These are phyloP conservation scores for Sordariomycetes sp. DNA, from an alignment of 2,329 filamentous ascomycete species.

Conservation along the genomic window DNA sequence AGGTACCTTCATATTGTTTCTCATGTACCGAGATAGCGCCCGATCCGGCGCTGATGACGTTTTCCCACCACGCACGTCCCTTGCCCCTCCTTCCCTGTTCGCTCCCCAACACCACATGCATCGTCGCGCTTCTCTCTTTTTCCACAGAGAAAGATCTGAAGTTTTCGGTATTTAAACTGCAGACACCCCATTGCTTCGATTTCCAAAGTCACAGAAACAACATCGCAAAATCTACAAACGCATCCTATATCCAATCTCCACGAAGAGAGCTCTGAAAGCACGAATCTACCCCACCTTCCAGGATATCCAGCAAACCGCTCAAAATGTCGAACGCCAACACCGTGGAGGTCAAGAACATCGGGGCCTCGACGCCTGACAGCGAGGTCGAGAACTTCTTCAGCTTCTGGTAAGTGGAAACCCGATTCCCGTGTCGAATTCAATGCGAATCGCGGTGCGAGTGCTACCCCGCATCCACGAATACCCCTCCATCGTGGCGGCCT, in stretches of 20 bases:
- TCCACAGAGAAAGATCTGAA: not conserved
- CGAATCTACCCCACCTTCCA: not conserved
- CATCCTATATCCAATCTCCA: not conserved
- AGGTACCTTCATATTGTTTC: not conserved
- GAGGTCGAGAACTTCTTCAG: slow-evolving; percentile 96
- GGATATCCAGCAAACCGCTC: slow-evolving; percentile 5
- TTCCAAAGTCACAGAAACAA: not conserved
- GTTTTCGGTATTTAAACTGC: not conserved
- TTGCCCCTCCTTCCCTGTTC: not conserved
- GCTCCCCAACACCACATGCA: not conserved
- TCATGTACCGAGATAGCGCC: not conserved
- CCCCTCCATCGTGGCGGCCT: not conserved
- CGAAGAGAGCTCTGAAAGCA: not conserved
- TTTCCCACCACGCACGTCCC: not conserved
- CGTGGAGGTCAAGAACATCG: slow-evolving; percentile 86
- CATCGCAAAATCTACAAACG: not conserved
- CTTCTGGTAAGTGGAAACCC: slow-evolving; percentile 60
- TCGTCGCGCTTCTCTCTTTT: not conserved
- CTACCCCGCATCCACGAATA: not conserved
- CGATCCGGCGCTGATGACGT: not conserved
- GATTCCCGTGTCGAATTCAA: not conserved
- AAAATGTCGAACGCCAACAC: slow-evolving; percentile 38
- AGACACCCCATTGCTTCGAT: not conserved
- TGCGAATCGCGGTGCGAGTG: too few relatives aligned
- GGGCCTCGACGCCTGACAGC: slow-evolving; percentile 69